Evolutionary conservation across 2,329 filamentous ascomycete species (phyloP).

Genomic region (Colletotrichum paranaense): DNA sequence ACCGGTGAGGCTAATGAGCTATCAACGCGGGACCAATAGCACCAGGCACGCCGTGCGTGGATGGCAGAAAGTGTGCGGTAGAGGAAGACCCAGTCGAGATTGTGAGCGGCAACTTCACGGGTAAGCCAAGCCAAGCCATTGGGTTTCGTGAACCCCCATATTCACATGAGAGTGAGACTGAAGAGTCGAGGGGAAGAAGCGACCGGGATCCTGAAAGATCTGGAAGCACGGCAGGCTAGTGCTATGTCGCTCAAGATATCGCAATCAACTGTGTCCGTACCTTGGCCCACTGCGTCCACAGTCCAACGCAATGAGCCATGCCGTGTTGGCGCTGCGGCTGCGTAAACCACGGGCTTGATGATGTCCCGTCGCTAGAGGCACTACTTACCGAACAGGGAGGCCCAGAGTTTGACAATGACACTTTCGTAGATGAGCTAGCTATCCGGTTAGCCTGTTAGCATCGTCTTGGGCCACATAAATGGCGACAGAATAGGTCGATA

Average conservation of each 20-base stretch:
- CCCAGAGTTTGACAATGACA: not conserved
- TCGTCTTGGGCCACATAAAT: not conserved
- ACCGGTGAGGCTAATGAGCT: constrained; percentile 1
- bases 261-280: constrained; percentile 24
- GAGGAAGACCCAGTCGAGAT: constrained; percentile 6
- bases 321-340: constrained; percentile 12
- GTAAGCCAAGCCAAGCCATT: constrained; percentile 14
- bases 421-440: not conserved
- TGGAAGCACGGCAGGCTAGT: constrained; percentile 23
- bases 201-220: constrained; percentile 33
- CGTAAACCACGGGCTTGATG: constrained; percentile 1
- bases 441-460: not conserved
- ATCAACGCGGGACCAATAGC: constrained; percentile 1
- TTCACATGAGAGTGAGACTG: not conserved
- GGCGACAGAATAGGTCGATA: too few species aligned
- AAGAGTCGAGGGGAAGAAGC: not conserved
- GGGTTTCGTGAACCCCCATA: not conserved
- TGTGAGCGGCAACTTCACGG: constrained; percentile 19
- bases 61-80: not conserved
- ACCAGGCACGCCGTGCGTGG: not conserved
- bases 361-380: not conserved
- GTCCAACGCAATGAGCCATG: constrained; percentile 9
- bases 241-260: constrained; percentile 35
- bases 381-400: not conserved
- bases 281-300: constrained; percentile 7